Conservation (phyloP, 2,329 filamentous ascomycete genomes). For the Chaetomiaceae sp. region DNA sequence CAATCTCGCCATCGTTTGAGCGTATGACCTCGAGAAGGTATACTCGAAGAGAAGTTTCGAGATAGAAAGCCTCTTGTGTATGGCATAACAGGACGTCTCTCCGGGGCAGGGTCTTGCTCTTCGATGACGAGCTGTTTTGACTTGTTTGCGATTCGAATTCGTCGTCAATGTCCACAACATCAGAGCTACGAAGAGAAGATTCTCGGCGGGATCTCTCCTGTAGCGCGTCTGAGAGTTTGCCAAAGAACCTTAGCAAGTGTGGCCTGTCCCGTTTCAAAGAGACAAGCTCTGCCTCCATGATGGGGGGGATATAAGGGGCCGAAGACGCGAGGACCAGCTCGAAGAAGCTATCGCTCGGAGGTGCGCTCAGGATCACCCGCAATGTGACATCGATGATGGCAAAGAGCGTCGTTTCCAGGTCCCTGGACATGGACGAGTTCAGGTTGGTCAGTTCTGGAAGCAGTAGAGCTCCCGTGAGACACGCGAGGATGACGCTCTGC, state of each 20-base stretch:
- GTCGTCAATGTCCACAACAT: constrained; percentile 63
- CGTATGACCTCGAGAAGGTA: constrained; percentile 40
- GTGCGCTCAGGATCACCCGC: constrained; percentile 37
- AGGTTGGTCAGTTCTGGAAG: constrained; percentile 44
- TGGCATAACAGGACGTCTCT: constrained; percentile 39
- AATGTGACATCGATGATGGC: constrained; percentile 39
- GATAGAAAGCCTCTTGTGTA: constrained; percentile 43
- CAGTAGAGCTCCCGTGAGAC: constrained; percentile 42
- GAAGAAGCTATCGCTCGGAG: constrained; percentile 43
- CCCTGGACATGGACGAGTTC: constrained; percentile 44
- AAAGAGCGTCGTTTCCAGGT: constrained; percentile 42
- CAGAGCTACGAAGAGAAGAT: constrained; percentile 36
- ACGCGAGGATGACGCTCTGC: constrained; percentile 47
- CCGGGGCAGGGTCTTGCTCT: constrained; percentile 41
- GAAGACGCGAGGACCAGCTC: constrained; percentile 43
- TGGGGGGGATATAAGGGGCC: constrained; percentile 43
- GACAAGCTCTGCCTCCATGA: constrained; percentile 36
- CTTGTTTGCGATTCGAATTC: constrained; percentile 58
- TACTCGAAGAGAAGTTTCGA: constrained; percentile 43
- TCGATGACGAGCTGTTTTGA: constrained; percentile 37
- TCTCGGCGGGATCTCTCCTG: constrained; percentile 32
- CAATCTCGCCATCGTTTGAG: constrained; percentile 42
- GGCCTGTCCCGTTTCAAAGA: constrained; percentile 36
- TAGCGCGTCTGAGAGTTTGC: constrained; percentile 35
- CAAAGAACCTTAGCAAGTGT: constrained; percentile 41